Evolutionary conservation across 202 grass and related monocot genomes (phyloP).

Genomic region (Schoenoplectus tabernaemontani): DNA sequence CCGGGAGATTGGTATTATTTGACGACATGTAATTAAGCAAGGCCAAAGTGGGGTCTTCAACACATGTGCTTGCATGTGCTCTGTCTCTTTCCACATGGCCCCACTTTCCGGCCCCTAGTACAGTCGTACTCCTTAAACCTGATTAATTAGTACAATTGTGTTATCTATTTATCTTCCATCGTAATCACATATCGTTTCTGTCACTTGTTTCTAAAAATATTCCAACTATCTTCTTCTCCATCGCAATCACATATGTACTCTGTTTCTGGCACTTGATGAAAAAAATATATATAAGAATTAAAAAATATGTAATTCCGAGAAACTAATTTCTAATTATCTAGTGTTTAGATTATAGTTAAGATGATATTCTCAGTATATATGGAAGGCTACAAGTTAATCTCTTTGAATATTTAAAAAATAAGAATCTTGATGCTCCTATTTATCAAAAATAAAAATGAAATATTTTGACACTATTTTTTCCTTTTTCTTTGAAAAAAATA

Average conservation of each 20-base stretch:
- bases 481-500: neutral
- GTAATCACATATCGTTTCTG: neutral
- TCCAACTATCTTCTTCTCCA: neutral
- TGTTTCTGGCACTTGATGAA: neutral
- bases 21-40: conserved; percentile 13
- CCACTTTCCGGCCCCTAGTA: neutral
- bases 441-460: neutral
- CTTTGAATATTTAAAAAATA: too few relatives aligned
- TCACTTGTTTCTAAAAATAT: neutral
- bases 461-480: neutral
- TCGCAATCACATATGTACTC: neutral
- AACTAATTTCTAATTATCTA: too few relatives aligned
- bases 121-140: neutral
- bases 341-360: too few relatives aligned
- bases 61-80: conserved; percentile 29
- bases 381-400: too few relatives aligned
- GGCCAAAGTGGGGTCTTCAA: conserved; percentile 20
- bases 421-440: neutral
- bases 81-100: conserved; percentile 24
- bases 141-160: neutral
- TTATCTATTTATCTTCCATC: neutral
- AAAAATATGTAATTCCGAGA: neutral
- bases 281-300: neutral
- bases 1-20: neutral
- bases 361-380: too few relatives aligned